Evolutionary conservation across 2,329 filamentous ascomycete species (phyloP).

Genomic region (Aureobasidium sp.): DNA sequence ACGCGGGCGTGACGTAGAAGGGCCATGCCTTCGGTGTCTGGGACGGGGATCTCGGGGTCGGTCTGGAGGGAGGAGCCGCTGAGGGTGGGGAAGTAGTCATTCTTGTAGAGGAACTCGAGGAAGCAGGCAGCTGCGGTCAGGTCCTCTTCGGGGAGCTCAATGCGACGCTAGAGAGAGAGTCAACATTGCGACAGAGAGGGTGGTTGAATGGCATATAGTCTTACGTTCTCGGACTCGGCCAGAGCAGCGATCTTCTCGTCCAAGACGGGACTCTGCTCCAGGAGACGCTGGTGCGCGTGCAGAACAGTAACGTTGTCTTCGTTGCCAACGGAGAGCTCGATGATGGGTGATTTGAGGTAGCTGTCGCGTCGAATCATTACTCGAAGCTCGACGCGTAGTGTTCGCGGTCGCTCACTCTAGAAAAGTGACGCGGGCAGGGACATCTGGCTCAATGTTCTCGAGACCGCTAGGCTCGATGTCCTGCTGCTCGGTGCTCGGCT

Average conservation of each 20-base stretch:
- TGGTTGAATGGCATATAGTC: conserved; percentile 22
- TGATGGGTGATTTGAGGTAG: conserved; percentile 40
- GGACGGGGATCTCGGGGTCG: conserved; percentile 54
- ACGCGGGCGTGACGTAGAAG: conserved; percentile 83
- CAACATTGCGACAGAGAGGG: not conserved
- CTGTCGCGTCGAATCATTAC: conserved; percentile 21
- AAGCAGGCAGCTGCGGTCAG: conserved; percentile 69
- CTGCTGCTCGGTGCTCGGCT: conserved; percentile 18
- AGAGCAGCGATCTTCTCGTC: conserved; percentile 31
- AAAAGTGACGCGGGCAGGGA: conserved; percentile 34
- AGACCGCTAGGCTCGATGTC: conserved; percentile 26
- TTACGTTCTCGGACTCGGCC: conserved; percentile 45
- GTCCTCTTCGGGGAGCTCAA: conserved; percentile 60
- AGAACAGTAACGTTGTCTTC: conserved; percentile 55
- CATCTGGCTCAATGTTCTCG: conserved; percentile 34
- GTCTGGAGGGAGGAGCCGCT: conserved; percentile 58
- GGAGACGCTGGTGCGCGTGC: conserved; percentile 70
- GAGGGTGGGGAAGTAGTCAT: conserved; percentile 70
- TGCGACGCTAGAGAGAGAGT: conserved; percentile 39
- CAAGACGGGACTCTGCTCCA: conserved; percentile 69
- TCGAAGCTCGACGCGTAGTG: not conserved
- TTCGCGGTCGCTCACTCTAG: conserved; percentile 31
- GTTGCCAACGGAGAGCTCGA: conserved; percentile 37
- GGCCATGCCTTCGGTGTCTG: conserved; percentile 73
- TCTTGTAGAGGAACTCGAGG: conserved; percentile 75